A percentile compares a stretch with the other conserved stretches of the same genome.
Conservation (phyloP, 148 eudicot genomes). For the Agrostemma githago region DNA sequence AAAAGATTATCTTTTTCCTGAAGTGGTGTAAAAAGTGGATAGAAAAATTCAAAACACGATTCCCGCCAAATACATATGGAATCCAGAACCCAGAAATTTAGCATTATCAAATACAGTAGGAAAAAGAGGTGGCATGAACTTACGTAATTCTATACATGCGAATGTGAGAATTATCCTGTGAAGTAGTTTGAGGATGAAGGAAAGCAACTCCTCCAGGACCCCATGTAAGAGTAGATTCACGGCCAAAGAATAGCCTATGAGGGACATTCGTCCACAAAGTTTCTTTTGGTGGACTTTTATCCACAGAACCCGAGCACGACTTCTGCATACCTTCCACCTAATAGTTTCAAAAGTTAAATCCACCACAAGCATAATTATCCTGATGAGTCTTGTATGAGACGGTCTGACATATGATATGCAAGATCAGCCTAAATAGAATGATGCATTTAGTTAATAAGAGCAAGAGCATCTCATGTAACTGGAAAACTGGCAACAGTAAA, state of each 20-base stretch:
- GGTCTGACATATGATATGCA: not conserved
- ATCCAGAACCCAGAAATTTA: not conserved
- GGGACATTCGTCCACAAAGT: constrained; percentile 56
- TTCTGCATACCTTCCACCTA: constrained; percentile 89
- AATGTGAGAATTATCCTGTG: constrained; percentile 47
- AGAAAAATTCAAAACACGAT: not conserved
- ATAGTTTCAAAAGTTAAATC: constrained; percentile 17
- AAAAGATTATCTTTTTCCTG: not conserved
- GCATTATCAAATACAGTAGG: not conserved
- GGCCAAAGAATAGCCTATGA: constrained; percentile 84
- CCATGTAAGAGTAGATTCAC: constrained; percentile 61
- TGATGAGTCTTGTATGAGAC: not conserved
- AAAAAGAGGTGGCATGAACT: constrained; percentile 24
- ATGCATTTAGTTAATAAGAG: not conserved
- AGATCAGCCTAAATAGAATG: not conserved
- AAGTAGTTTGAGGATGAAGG: constrained; percentile 65
- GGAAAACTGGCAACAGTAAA: not conserved
- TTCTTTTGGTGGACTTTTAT: constrained; percentile 72
- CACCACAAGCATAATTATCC: not conserved
- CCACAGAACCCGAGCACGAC: constrained; percentile 69
- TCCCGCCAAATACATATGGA: not conserved
- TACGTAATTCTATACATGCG: constrained; percentile 85
- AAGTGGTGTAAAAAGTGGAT: not conserved
- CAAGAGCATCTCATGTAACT: not conserved
- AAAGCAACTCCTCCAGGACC: constrained; percentile 97